Base-by-base conservation (phyloP, 352 stramenopile species). In the Elongisporangium anandrum region DNA sequence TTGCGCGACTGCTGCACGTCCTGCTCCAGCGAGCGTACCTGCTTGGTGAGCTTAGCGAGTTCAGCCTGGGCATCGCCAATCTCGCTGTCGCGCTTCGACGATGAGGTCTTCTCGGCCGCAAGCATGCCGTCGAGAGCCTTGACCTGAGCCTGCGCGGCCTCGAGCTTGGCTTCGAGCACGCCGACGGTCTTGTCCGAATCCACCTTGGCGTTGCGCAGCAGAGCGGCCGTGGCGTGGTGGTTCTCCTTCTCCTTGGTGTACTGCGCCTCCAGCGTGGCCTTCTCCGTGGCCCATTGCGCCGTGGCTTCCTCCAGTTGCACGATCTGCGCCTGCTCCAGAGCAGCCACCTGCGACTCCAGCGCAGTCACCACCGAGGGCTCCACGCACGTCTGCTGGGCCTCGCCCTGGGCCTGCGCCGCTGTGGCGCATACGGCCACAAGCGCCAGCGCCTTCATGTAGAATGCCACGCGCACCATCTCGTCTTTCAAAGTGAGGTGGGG, bases 1-100 rank as follows among this genome's bases (percentile, higher is more conserved):
- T 86, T 88, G 56, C 75, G 71, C 45, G 70, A 75, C n/a, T 56
- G 52, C 24, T 75, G 65, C 50, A 85, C 70, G 38, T 86, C 74
- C 23, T 65, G 65, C 57, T 86, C 73, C 10, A 84, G 64, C 50
- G 62, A 57, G 59, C 75, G 73, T 7, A 81, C 63, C 38, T 82
- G 65, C 24, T 64, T 59, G 53, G 62, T 57, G 49, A 65, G 68
- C 68, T 77, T 71, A 54, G 54, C 53, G 10, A 85, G 66, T 52
- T 68, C 69, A 19, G 59, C 65, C 23, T 63, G 56, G 19, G 63
- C 59, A 7, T 69, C 68, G 24, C 58, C 52, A 38, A 70, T 52
- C 21, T 80, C 69, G 2, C 47, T 66, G 22, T 88, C 62, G 12
- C 68, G 65, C 45, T 56, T 54, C 19, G n/a, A 22, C 5, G 67